Evolutionary conservation across 2,329 filamentous ascomycete genomes (phyloP), one percentile per base, ranked within the genome.

Genomic region (Paradendryphiella salina): DNA sequence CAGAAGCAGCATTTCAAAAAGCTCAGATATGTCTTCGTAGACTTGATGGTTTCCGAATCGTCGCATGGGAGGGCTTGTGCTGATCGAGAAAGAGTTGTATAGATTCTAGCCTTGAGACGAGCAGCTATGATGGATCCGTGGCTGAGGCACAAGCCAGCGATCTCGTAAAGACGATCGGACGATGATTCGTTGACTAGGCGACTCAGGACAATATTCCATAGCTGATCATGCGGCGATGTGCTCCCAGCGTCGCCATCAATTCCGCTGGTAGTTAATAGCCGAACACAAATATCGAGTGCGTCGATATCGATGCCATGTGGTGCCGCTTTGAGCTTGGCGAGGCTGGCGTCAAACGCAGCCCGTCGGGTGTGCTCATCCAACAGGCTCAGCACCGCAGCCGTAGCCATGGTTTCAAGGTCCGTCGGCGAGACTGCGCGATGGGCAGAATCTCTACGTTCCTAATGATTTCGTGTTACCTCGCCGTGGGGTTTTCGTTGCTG

Each of bases 1-100:
- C 66, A 71, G 44, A 63, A 71, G 3, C 65, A 71, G 50, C 60
- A 62, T 46, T 67, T 68, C 18, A 72, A 48, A 29, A 72, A 69
- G 5, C 44, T 53, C 9, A 71, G 43, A 46, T 65, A 66, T 0
- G 57, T 52, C 33, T 51, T 34, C 38, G 48, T 28, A 53, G 11
- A 29, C 10, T 29, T 20, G 21, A 41, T 33, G 32, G 4, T 40
- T 20, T 5, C 21, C 14, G 4, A n/a, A 13, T 18, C 11, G 5
- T 18, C 31, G 13, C 20, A 10, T 3, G 42, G 44, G 9, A 54
- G 21, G 10, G 50, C 13, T 7, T 45, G 15, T n/a, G 46, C 36
- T 9, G 53, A 38, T 23, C 41, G 23, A 5, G 28, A 28, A 4
- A 61, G 46, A 2, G 38, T 14, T 6, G 23, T 15, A 3, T 56